Conservation (phyloP, 1,284 basidiomycete species). For the Flammula alnicola region DNA sequence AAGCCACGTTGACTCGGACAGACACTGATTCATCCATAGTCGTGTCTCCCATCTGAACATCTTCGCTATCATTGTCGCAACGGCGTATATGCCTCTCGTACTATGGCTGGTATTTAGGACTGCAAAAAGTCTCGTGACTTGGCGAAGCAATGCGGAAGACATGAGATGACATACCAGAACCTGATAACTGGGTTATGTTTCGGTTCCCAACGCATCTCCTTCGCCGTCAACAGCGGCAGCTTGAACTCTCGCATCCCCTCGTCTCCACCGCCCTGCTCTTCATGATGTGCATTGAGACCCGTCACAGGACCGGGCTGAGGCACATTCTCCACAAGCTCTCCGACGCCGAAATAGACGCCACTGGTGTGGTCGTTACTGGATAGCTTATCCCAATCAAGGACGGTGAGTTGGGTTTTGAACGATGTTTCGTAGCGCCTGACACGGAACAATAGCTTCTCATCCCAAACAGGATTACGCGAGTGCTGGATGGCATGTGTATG, state of each 20-base stretch:
- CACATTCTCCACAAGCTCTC: constrained; percentile 72
- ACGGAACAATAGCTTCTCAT: constrained; percentile 96
- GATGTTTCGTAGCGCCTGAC: constrained; percentile 85
- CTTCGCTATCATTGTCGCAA: no score
- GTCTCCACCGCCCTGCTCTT: constrained; percentile 64
- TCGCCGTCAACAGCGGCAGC: constrained; percentile 55
- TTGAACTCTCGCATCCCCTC: constrained; percentile 75
- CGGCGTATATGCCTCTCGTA: constrained; percentile 93
- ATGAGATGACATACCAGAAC: constrained; percentile 54
- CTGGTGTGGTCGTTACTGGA: constrained; percentile 89
- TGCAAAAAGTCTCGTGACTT: constrained; percentile 26
- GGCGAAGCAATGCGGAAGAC: constrained; percentile 18
- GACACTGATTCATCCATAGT: no score
- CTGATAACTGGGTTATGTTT: constrained; percentile 65
- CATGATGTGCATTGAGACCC: constrained; percentile 70
- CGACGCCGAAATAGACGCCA: constrained; percentile 71
- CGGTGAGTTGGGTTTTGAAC: constrained; percentile 79
- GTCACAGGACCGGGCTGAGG: constrained; percentile 75
- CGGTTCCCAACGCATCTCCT: constrained; percentile 65
- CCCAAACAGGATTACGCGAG: constrained; percentile 90
- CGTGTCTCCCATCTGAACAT: no score
- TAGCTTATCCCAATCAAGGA: constrained; percentile 96
- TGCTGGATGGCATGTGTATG: constrained; percentile 90
- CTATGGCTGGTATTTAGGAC: constrained; percentile 97
- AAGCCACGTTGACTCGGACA: no score